Conservation (phyloP, 106 monocot genomes). For the Posidonia australis region DNA sequence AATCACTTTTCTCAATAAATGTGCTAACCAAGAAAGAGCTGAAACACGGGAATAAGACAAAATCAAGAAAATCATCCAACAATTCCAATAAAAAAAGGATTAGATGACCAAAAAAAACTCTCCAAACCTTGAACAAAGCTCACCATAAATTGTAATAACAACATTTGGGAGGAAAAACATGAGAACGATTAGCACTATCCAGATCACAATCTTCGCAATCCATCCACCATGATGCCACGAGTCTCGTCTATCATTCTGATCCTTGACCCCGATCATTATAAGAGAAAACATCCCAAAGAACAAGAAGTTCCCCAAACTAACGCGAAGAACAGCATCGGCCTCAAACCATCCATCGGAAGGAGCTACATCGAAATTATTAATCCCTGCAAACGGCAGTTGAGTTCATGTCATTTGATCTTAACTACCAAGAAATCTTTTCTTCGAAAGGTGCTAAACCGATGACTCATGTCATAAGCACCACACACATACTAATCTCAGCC, state of each 20-base stretch:
- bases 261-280: conserved; percentile 90
- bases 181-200: conserved; percentile 60
- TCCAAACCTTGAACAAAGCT: conserved; percentile 7
- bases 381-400: conserved; percentile 48
- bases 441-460: too few species aligned
- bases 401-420: conserved; percentile 5
- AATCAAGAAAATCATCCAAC: too few species aligned
- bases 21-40: not conserved
- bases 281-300: conserved; percentile 70
- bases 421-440: not conserved
- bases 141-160: conserved; percentile 72
- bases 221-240: conserved; percentile 97
- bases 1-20: not conserved
- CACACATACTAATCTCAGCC: too few species aligned
- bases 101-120: not conserved
- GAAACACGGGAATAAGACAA: not conserved
- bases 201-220: conserved; percentile 55
- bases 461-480: too few species aligned
- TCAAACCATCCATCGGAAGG: conserved; percentile 96
- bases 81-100: not conserved
- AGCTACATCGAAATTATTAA: conserved; percentile 58
- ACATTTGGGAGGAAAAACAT: conserved; percentile 88
- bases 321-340: conserved; percentile 69
- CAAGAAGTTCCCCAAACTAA: conserved; percentile 92
- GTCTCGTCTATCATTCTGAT: conserved; percentile 79